Evolutionary conservation across 805 yeast species (phyloP).

Genomic region (Cyberlindnera euphorbiiphila): DNA sequence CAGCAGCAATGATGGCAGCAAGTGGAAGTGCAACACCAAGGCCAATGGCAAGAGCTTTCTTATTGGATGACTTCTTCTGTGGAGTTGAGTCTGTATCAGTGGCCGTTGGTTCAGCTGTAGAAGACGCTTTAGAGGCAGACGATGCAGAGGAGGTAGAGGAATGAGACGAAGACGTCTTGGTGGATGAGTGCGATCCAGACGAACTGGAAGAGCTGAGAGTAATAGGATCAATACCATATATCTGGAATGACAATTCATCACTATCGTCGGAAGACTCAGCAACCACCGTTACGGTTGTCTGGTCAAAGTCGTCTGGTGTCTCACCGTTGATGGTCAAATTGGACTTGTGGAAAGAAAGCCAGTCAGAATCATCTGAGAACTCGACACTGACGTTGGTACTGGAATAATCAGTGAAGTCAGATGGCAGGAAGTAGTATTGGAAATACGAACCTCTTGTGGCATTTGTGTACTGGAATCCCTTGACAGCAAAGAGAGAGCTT

Average conservation of each 20-base stretch:
- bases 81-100: slow-evolving; percentile 24
- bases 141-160: slow-evolving; percentile 24
- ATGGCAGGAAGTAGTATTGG: slow-evolving; percentile 47
- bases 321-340: slow-evolving; percentile 69
- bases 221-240: slow-evolving; percentile 45
- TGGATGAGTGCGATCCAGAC: slow-evolving; percentile 30
- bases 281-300: slow-evolving; percentile 36
- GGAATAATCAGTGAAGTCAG: slow-evolving; percentile 53
- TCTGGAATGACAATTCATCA: slow-evolving; percentile 43
- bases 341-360: slow-evolving; percentile 61
- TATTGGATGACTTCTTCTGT: slow-evolving; percentile 24
- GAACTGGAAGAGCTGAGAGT: slow-evolving; percentile 23
- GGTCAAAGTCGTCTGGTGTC: slow-evolving; percentile 50
- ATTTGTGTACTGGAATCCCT: slow-evolving; percentile 51
- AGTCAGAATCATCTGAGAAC: slow-evolving; percentile 40
- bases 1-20: slow-evolving; percentile 45
- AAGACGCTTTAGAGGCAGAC: slow-evolving; percentile 17
- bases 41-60: slow-evolving; percentile 75
- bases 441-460: slow-evolving; percentile 66
- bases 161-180: slow-evolving; percentile 26
- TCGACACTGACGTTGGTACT: slow-evolving; percentile 46
- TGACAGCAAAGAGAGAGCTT: slow-evolving; percentile 51
- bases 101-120: slow-evolving; percentile 26
- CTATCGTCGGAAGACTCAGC: slow-evolving; percentile 35
- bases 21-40: slow-evolving; percentile 84